Evolutionary conservation across 2,329 filamentous ascomycete genomes (phyloP), one percentile per base, ranked within the genome.

Genomic region (Fusarium sp.): DNA sequence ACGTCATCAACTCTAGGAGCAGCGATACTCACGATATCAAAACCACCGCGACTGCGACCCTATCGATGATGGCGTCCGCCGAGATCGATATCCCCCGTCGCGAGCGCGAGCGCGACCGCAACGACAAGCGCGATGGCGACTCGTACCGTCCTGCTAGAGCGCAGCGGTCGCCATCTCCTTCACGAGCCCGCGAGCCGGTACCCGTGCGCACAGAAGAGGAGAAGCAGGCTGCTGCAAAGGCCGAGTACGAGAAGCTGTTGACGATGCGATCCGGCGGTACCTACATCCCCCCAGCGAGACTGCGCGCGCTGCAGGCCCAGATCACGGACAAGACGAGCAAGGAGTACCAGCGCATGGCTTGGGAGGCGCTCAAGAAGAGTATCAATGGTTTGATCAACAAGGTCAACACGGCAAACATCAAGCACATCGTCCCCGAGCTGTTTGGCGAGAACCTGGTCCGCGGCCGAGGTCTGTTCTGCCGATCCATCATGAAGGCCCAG

Each of bases 311-410:
- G 66, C 96, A 99, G 83, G 93, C 94, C 58, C 93, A 97, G 81
- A 97, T 99, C 79, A 97, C 93, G 67, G 96, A 99, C 82, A 97
- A 97, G 84, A 90, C 87, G 59, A 96, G 91, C 80, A 96, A 97
- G 81, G 96, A 98, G 82, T 98, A 97, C 78, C 96, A 98, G 86
- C 92, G 96, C 75, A 97, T 99, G 93, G 93, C 94, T 8, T 99
- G 96, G 96, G 96, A 99, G 81, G 95, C 95, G 11, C 83, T 99
- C 76, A 99, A 99, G 84, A 99, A 99, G 84, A 96, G 92, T 53
- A 97, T 99, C 82, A 98, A 99, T 78, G 96, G 96, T 74, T 83
- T 99, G 71, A 97, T 99, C 86, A 99, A 99, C 86, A 99, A 99
- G 84, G 92, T 97, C 84, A 98, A 98, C 81, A 92, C 95, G 61